Base-by-base conservation (phyloP, 768 basidiomycete species). In the Lactarius vividus region DNA sequence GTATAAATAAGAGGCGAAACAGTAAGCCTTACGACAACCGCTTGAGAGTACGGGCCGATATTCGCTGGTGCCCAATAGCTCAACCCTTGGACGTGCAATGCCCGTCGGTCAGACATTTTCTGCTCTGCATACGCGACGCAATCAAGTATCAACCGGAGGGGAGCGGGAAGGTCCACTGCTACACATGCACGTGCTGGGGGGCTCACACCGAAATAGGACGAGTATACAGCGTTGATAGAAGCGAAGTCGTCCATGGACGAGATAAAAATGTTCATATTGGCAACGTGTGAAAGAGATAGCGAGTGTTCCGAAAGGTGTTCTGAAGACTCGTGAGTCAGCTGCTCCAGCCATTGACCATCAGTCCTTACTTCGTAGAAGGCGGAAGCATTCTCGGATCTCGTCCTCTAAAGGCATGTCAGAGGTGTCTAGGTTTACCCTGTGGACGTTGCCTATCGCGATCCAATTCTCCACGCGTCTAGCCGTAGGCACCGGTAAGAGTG, bases 31-130 rank as follows among this genome's bases (percentile, higher is more conserved):
- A 96, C 96, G 59, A 82, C 80, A 69, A 98, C 85, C 2, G 94
- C 91, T 77, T 99, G 97, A 4, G 94, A 97, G 76, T 99, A 99
- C 4, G 97, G 97, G 0, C 97, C 97, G 62, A 99, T 98, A 74
- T 98, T 99, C 11, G 97, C 97, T 15, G 97, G 95, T 31, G 96
- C 97, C 97, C 97, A 99, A 73, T 98, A 98, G 75, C 96, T 98
- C 68, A 98, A 73, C 10, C 95, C 84, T 76, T 98, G 97, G 2
- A 99, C 97, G 73, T 99, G 97, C 54, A 98, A 80, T 0, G 92
- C 88, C 62, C 85, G 85, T 53, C 96, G 79, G 62, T 85, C 82
- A 18, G 69, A 33, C 6, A 72, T 58, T 7, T 72, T 82, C 28
- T 39, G 63, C 61, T 78, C 78, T 5, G 77, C 73, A 73, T 82